phyloP scores from a whole-genome alignment of 805 yeast genomes.

The Pichia deserticola region DNA sequence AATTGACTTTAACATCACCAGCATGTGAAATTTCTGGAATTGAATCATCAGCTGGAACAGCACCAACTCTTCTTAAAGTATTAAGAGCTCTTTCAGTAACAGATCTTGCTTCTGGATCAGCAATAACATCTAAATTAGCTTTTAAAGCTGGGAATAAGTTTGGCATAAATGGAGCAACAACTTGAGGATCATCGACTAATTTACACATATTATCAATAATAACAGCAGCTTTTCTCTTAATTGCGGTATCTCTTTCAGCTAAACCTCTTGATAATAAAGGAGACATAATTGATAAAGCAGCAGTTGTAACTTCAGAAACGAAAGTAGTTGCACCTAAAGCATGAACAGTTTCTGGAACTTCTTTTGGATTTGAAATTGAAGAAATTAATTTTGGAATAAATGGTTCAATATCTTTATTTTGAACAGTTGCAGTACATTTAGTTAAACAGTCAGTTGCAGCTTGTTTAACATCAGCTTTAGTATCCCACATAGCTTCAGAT shows the following conservation, averaged over 20 bases:
- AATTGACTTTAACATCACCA: slow-evolving; percentile 90
- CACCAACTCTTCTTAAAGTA: slow-evolving; percentile 99
- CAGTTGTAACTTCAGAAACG: slow-evolving; percentile 99
- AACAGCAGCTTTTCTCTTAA: slow-evolving; percentile 99
- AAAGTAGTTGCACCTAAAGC: slow-evolving; percentile 98
- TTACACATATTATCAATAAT: slow-evolving; percentile 99
- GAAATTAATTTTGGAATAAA: slow-evolving; percentile 96
- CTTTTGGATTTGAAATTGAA: slow-evolving; percentile 94
- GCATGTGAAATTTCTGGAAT: slow-evolving; percentile 98
- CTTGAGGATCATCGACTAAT: slow-evolving; percentile 99
- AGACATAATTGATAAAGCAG: slow-evolving; percentile 98
- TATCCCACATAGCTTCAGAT: slow-evolving; percentile 99
- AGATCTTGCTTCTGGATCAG: slow-evolving; percentile 99
- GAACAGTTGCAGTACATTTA: slow-evolving; percentile 94
- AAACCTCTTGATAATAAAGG: slow-evolving; percentile 99
- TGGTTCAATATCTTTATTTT: slow-evolving; percentile 99
- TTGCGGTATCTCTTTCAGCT: slow-evolving; percentile 98
- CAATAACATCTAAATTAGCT: slow-evolving; percentile 90
- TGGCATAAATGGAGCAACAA: slow-evolving; percentile 98
- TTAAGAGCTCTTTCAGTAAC: slow-evolving; percentile 94
- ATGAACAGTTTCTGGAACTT: slow-evolving; percentile 99
- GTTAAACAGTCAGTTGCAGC: slow-evolving; percentile 95
- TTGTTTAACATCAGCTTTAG: slow-evolving; percentile 95
- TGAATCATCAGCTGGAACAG: slow-evolving; percentile 78
- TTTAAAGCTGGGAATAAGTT: slow-evolving; percentile 94